phyloP scores from a whole-genome alignment of 2,329 filamentous ascomycete genomes.

The Colletotrichum brevisporum region DNA sequence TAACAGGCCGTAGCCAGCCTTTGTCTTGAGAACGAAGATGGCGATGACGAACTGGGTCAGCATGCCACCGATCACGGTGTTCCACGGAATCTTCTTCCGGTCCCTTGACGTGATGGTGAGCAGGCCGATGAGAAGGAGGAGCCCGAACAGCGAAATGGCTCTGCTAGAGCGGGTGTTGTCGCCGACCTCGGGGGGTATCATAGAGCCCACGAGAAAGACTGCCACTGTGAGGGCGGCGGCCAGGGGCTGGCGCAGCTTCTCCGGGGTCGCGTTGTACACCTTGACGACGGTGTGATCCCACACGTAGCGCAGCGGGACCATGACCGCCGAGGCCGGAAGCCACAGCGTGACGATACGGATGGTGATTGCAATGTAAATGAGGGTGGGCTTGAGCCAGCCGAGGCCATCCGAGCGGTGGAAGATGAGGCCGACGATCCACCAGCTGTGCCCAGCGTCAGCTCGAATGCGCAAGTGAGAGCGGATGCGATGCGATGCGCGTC shows the following conservation, averaged over 20 bases:
- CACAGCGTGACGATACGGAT: slow-evolving; percentile 65
- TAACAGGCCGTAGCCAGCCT: slow-evolving; percentile 73
- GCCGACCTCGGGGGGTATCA: slow-evolving; percentile 32
- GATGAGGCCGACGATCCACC: slow-evolving; percentile 39
- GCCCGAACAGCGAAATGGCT: slow-evolving; percentile 33
- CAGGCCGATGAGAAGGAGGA: slow-evolving; percentile 29
- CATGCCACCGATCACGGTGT: slow-evolving; percentile 38
- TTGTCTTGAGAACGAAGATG: slow-evolving; percentile 34
- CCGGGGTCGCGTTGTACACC: slow-evolving; percentile 30
- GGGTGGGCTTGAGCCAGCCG: slow-evolving; percentile 76
- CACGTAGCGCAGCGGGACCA: slow-evolving; percentile 29
- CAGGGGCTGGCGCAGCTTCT: slow-evolving; percentile 32
- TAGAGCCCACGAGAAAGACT: slow-evolving; percentile 31
- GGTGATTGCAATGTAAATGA: slow-evolving; percentile 74
- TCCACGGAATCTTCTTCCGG: slow-evolving; percentile 36
- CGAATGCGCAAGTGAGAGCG: not conserved
- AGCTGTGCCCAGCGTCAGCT: slow-evolving; percentile 15
- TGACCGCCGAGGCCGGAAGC: slow-evolving; percentile 33
- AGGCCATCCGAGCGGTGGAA: slow-evolving; percentile 40
- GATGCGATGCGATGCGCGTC: not conserved
- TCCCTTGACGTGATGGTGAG: slow-evolving; percentile 32
- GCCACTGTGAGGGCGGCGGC: slow-evolving; percentile 27
- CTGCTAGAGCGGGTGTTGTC: slow-evolving; percentile 36
- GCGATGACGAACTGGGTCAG: slow-evolving; percentile 35
- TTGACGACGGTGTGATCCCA: slow-evolving; percentile 23